These are phyloP conservation scores for Plasmodium gaboni DNA, from an alignment of 169 alveolate species.

Conservation along the genomic window DNA sequence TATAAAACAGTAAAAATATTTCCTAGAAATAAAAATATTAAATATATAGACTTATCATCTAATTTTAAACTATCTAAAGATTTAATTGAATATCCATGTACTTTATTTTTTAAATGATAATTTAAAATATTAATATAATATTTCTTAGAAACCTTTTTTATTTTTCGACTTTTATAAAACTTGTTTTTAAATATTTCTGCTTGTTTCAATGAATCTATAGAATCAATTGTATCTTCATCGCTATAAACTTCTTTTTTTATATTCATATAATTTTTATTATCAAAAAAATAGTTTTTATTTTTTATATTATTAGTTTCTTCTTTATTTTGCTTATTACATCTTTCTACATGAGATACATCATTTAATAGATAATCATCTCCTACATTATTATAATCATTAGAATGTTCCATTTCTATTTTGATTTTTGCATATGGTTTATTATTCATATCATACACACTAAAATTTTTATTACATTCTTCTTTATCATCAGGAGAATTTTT, in stretches of 20 bases:
- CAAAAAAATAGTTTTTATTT: neutral
- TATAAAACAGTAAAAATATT: slow-evolving; percentile 31
- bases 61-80: slow-evolving; percentile 24
- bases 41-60: slow-evolving; percentile 48
- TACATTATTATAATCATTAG: neutral
- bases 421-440: too few species aligned
- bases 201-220: slow-evolving; percentile 7
- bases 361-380: neutral
- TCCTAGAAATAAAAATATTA: slow-evolving; percentile 66
- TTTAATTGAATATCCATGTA: slow-evolving; percentile 28
- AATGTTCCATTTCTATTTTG: neutral
- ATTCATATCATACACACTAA: too few species aligned
- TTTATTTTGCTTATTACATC: neutral
- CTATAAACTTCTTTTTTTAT: slow-evolving; percentile 29
- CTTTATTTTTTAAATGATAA: slow-evolving; percentile 47
- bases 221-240: slow-evolving; percentile 6
- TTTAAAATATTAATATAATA: slow-evolving; percentile 50
- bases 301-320: neutral
- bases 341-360: too few species aligned
- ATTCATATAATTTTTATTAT: neutral
- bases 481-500: too few species aligned
- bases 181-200: slow-evolving; percentile 11
- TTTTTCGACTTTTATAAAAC: slow-evolving; percentile 21
- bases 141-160: slow-evolving; percentile 49
- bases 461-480: too few species aligned